A percentile compares a stretch with the other conserved stretches of the same genome.
phyloP scores from a whole-genome alignment of 257 asterid genomes.

The Leonotis leonurus region DNA sequence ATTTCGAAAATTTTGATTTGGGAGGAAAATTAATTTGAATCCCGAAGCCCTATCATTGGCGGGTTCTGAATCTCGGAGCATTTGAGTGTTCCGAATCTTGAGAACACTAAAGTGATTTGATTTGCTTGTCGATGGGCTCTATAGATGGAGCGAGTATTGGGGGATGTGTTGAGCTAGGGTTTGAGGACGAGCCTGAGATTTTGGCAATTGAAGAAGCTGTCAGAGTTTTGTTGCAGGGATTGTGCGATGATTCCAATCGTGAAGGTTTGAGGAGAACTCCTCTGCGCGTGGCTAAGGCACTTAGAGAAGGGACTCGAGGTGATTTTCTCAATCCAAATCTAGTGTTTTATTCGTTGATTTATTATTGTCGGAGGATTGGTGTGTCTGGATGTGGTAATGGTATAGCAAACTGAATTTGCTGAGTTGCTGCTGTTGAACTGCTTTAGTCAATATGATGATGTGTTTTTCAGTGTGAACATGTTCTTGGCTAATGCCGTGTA shows the following conservation, averaged over 20 bases:
- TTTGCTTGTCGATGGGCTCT: slow-evolving; percentile 60
- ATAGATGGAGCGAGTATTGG: slow-evolving; percentile 56
- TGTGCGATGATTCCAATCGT: slow-evolving; percentile 83
- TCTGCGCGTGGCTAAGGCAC: slow-evolving; percentile 87
- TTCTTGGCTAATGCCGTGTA: neutral
- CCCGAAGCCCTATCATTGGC: slow-evolving; percentile 17
- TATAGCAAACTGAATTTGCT: too few relatives aligned
- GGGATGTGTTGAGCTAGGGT: slow-evolving; percentile 41
- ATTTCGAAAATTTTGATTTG: slow-evolving; percentile 27
- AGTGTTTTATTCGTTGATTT: neutral
- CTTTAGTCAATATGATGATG: neutral
- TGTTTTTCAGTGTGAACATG: neutral
- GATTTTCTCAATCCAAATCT: neutral
- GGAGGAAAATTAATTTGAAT: slow-evolving; percentile 29
- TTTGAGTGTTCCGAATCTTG: slow-evolving; percentile 4
- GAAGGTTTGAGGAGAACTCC: slow-evolving; percentile 81
- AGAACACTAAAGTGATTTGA: neutral
- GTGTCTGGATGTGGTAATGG: neutral
- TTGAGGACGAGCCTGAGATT: slow-evolving; percentile 44
- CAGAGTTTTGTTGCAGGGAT: slow-evolving; percentile 63
- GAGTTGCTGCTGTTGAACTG: neutral
- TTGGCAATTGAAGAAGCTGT: slow-evolving; percentile 74
- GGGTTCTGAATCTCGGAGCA: slow-evolving; percentile 13
- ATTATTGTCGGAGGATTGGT: slow-evolving; percentile 3
- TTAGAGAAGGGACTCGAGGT: slow-evolving; percentile 83